Base-by-base conservation (phyloP, 2,329 filamentous ascomycete genomes). In the Aspergillus sp. region DNA sequence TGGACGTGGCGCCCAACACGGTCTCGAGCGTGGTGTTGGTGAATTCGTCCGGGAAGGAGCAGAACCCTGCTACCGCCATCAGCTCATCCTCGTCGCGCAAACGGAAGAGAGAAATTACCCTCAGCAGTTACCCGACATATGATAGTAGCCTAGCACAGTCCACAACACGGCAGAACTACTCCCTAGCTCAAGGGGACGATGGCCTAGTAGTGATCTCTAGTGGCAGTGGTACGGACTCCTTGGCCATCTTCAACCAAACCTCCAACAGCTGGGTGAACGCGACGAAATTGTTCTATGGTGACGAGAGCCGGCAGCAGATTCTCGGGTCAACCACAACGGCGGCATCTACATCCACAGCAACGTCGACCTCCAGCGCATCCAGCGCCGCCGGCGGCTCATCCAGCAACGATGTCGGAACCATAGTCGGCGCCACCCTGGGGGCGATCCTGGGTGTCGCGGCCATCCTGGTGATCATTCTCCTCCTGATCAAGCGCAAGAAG, bases 391-490 rank as follows among this genome's bases (percentile, higher is more conserved):
- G 71, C 43, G 67, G 67, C 62, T 65, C 69, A 25, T 63, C 73
- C 23, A 73, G 69, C 30, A 67, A 61, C 38, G 64, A 70, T 41
- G 70, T 70, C 23, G 76, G 82, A 66, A 87, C 87, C 7, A 89
- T 97, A 28, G 83, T 97, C 1, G 93, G 91, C 36, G 91, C 91
- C 54, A 91, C 91, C 0, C 82, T 98, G 1, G 92, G 93, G 12
- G 87, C 89, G n/a, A 87, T 97, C 21, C 85, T 91, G 55, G 92
- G 90, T 17, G 80, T 92, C 55, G 87, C 89, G 19, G 78, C 87
- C 0, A 72, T 97, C 6, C 79, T 96, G n/a, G 82, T 90, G 25
- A 74, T 91, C 1, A 72, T 92, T n/a, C 82, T 97, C 19, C 80
- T 95, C 54, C 81, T 90, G 28, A 77, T 92, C 23, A 83, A 85